phyloP scores from a whole-genome alignment of 306 rosid genomes.

The Quercus robur region DNA sequence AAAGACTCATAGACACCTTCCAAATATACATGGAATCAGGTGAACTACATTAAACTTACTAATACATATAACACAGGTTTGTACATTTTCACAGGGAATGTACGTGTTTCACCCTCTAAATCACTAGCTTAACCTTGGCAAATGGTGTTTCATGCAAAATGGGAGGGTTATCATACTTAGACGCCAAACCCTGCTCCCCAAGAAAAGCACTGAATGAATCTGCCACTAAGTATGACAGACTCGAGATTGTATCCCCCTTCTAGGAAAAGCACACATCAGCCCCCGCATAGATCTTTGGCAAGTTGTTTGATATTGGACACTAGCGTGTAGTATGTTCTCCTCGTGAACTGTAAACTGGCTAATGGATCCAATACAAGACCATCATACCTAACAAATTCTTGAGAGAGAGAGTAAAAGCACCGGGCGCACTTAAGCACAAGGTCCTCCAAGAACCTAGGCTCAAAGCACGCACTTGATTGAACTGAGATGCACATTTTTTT shows the following conservation, averaged over 20 bases:
- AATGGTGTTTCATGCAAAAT: constrained; percentile 70
- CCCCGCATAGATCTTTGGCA: constrained; percentile 71
- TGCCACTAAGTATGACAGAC: constrained; percentile 63
- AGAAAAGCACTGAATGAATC: constrained; percentile 87
- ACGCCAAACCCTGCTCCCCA: constrained; percentile 73
- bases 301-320: constrained; percentile 73
- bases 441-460: too few relatives aligned
- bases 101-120: too few relatives aligned
- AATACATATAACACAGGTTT: too few relatives aligned
- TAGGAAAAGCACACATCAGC: constrained; percentile 71
- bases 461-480: too few relatives aligned
- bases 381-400: constrained; percentile 53
- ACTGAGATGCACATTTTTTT: too few relatives aligned
- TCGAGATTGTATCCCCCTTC: constrained; percentile 92
- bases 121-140: too few relatives aligned
- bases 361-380: constrained; percentile 89
- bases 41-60: too few relatives aligned
- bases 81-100: too few relatives aligned
- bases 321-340: constrained; percentile 85
- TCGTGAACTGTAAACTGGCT: constrained; percentile 76
- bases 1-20: background rate
- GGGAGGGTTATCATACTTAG: constrained; percentile 67
- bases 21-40: too few relatives aligned
- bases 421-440: too few relatives aligned
- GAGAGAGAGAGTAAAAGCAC: background rate